Evolutionary conservation across 352 stramenopile genomes (phyloP).

Genomic region (Phytophthora uliginosa): DNA sequence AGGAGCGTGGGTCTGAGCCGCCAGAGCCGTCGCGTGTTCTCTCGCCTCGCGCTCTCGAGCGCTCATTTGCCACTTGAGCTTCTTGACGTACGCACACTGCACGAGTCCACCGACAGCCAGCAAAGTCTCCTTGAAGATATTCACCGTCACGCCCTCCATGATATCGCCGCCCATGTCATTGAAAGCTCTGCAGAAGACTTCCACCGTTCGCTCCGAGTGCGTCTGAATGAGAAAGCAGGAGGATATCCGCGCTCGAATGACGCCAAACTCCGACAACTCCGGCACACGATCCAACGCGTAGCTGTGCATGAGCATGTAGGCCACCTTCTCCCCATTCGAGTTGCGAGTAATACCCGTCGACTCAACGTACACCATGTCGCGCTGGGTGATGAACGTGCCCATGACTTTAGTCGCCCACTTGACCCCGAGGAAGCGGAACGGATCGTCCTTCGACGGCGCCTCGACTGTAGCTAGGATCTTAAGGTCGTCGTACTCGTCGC

Average conservation of each 20-base stretch:
- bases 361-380: slow-evolving; percentile 53
- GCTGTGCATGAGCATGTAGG: slow-evolving; percentile 47
- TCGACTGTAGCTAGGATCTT: slow-evolving; percentile 47
- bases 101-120: slow-evolving; percentile 45
- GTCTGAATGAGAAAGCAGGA: slow-evolving; percentile 56
- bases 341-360: slow-evolving; percentile 37
- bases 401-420: slow-evolving; percentile 47
- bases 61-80: slow-evolving; percentile 66
- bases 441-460: slow-evolving; percentile 35
- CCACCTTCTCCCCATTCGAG: slow-evolving; percentile 40
- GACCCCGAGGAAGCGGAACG: slow-evolving; percentile 54
- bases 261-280: slow-evolving; percentile 38
- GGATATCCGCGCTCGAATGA: slow-evolving; percentile 49
- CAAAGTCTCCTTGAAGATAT: slow-evolving; percentile 50
- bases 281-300: slow-evolving; percentile 47
- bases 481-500: slow-evolving; percentile 43
- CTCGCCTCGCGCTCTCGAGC: slow-evolving; percentile 30
- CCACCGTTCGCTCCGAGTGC: slow-evolving; percentile 39
- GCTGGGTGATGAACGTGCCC: slow-evolving; percentile 39
- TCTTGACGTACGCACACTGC: slow-evolving; percentile 67
- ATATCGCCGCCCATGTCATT: slow-evolving; percentile 53
- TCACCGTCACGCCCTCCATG: slow-evolving; percentile 40
- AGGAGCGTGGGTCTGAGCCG: slow-evolving; percentile 21
- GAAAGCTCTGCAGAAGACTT: slow-evolving; percentile 64
- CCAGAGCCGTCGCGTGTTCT: slow-evolving; percentile 25